These are phyloP conservation scores for Aotearoamyces nothofagi DNA, from an alignment of 2,329 filamentous ascomycete genomes.

Conservation along the genomic window DNA sequence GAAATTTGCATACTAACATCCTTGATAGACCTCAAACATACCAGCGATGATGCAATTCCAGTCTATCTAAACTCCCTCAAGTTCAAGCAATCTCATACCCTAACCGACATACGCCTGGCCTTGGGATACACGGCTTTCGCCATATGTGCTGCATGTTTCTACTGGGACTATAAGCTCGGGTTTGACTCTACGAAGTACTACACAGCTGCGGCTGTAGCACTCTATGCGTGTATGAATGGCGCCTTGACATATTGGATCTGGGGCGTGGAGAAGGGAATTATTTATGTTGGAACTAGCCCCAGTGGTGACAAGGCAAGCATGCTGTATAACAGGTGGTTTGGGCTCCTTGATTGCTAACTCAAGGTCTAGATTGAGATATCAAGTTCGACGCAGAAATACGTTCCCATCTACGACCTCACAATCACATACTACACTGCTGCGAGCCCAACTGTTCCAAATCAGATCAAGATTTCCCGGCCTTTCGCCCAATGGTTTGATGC, in stretches of 20 bases:
- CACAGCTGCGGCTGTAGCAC: constrained; percentile 62
- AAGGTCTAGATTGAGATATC: constrained; percentile 50
- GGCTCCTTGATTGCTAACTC: constrained; percentile 1
- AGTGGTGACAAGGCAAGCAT: constrained; percentile 46
- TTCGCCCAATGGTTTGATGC: constrained; percentile 69
- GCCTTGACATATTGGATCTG: constrained; percentile 73
- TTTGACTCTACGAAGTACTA: constrained; percentile 76
- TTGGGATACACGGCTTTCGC: constrained; percentile 73
- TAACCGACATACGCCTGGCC: constrained; percentile 67
- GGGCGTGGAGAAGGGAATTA: constrained; percentile 62
- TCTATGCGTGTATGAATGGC: constrained; percentile 69
- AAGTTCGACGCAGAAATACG: constrained; percentile 62
- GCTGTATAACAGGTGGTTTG: no score
- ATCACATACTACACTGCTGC: constrained; percentile 35
- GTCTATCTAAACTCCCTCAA: constrained; percentile 84
- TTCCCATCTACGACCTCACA: constrained; percentile 64
- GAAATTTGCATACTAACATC: neutral
- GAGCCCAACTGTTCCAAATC: constrained; percentile 16
- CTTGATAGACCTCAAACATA: constrained; percentile 85
- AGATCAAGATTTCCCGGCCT: constrained; percentile 39
- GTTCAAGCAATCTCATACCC: constrained; percentile 68
- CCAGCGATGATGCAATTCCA: constrained; percentile 83
- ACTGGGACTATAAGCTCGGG: constrained; percentile 80
- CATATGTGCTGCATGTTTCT: constrained; percentile 72
- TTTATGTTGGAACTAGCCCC: constrained; percentile 60